These are phyloP conservation scores for Pseudogymnoascus sp. DNA, from an alignment of 2,329 filamentous ascomycete species.

Conservation along the genomic window DNA sequence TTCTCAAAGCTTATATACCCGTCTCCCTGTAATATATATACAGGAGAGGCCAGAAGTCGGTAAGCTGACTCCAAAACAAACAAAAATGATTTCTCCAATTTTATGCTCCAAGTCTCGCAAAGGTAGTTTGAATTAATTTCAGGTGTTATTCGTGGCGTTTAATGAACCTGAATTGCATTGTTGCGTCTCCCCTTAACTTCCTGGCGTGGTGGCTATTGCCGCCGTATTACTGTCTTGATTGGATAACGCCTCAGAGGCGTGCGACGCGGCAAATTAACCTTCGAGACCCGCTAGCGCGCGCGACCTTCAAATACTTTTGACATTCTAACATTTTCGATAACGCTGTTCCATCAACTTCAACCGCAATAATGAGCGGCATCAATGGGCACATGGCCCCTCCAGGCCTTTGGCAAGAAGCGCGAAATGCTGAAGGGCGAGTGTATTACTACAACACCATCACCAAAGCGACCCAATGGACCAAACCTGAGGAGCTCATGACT, in stretches of 20 bases:
- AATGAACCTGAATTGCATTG: neutral
- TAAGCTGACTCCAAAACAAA: slow-evolving; percentile 10
- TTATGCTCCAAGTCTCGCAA: neutral
- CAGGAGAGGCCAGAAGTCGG: slow-evolving; percentile 15
- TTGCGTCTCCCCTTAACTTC: neutral
- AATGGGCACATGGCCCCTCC: slow-evolving; percentile 32
- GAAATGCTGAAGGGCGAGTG: slow-evolving; percentile 67
- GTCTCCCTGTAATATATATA: slow-evolving; percentile 16
- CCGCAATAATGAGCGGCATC: slow-evolving; percentile 21
- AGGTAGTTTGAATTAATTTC: neutral
- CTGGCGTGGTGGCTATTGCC: neutral
- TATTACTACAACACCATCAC: slow-evolving; percentile 89
- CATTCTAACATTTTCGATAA: neutral
- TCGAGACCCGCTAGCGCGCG: neutral
- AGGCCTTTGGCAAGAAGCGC: slow-evolving; percentile 69
- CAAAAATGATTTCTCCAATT: neutral
- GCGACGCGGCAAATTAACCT: slow-evolving; percentile 3
- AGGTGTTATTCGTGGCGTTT: neutral
- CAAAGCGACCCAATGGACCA: slow-evolving; percentile 87
- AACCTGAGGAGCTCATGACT: slow-evolving; percentile 82
- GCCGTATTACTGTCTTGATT: slow-evolving; percentile 6
- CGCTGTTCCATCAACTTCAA: slow-evolving; percentile 8
- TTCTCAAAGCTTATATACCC: slow-evolving; percentile 17
- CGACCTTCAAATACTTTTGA: slow-evolving; percentile 6
- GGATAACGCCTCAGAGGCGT: neutral